Base-by-base conservation (phyloP, 192 early-diverging fungal genomes). In the Funneliformis mosseae region DNA sequence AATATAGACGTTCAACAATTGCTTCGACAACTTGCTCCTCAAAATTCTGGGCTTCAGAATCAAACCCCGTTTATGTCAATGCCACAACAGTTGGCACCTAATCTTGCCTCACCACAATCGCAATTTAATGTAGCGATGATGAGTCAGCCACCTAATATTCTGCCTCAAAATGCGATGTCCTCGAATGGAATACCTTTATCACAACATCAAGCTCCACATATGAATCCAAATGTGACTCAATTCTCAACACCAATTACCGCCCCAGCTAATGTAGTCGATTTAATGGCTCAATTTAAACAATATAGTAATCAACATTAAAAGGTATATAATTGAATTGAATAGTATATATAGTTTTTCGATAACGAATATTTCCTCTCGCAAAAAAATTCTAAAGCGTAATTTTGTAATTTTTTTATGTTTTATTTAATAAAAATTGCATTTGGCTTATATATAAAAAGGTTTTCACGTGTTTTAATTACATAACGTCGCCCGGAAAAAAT, bases 221-320 rank as follows among this genome's bases (percentile, higher is more conserved):
- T 63, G 21, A 25, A 16, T 23, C 23, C 81, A 12, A 81, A 81
- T 67, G 21, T 76, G 23, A 14, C 42, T 18, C 75, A 70, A 69
- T 81, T 70, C 41, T 42, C 55, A 33, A 64, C 46, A 10, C 64
- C 55, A 50, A 76, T 76, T 39, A 18, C 55, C 43, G 42, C 42
- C 12, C 62, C 76, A 69, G 18, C 75, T 25, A 77, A 81, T 68
- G 76, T 81, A 21, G 27, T 66, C 6, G 81, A 77, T 39, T 18
- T 81, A 18, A 68, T 81, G 81, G 42, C 81, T 18, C 81, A 81
- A 68, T 81, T 81, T 23, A 79, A 79, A 23, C 67, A 79, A 43
- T 79, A 79, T 72, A 79, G 38, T 21, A 79, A 23, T 71, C 78
- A 79, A 5, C 68, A 55, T 60, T 79, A 55, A 71, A 55, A 33